Evolutionary conservation across 2,329 filamentous ascomycete genomes (phyloP), one percentile per base, ranked within the genome.

Genomic region (Neofusicoccum kwambonambiense): DNA sequence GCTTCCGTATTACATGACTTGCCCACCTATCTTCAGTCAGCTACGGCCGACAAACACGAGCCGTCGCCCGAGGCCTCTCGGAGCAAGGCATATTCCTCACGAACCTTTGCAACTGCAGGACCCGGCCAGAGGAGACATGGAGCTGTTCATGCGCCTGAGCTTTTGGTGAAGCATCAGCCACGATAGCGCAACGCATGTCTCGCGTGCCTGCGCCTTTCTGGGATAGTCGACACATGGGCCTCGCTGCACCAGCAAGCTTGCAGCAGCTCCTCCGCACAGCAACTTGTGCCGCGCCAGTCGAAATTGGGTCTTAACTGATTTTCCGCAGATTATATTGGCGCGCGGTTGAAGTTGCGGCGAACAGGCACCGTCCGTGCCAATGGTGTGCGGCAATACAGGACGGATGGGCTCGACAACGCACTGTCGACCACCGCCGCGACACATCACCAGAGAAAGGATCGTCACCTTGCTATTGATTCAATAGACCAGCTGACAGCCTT

Each of bases 1-100:
- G 39, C 39, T 58, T 45, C 54, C 54, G 54, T 58, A 58, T 58
- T 58, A 44, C 54, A 58, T 58, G 54, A 58, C 54, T 45, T 58
- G 54, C 39, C 54, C 9, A 6, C 15, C 22, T 31, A 22, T 22
- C 54, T 31, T 39, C 39, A 0, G 39, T 58, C 39, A 58, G 54
- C 54, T 58, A 58, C 54, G 54, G 54, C 54, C 54, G 54, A 58
- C 15, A 22, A 35, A 34, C 39, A 34, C 51, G 19, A 31, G n/a
- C 52, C 15, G 19, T 57, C 52, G 54, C 54, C 54, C 54, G 54
- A 58, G 27, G 51, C 4, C 37, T 17, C 13, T 44, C 22, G 39
- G 19, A 42, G n/a, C 17, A 54, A 37, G 31, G 9, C 31, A 37
- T 12, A 37, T 19, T 19, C 27, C 27, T 31, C 27, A 31, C 27